A percentile compares a stretch with the other conserved stretches of the same genome.
These are phyloP conservation scores for Candida tropicalis DNA, from an alignment of 1,139 yeast species.

Conservation along the genomic window DNA sequence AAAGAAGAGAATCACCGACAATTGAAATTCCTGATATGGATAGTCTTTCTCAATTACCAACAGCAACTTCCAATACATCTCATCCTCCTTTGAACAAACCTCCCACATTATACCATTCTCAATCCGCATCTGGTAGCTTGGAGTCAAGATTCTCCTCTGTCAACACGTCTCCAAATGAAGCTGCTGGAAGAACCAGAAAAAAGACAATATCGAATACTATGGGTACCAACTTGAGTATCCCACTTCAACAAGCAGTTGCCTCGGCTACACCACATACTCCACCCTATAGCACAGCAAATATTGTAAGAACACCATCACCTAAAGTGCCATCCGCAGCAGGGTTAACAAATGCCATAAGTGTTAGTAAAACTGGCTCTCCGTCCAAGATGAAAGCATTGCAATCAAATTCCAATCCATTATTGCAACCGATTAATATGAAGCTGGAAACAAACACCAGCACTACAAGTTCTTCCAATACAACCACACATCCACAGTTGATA, in stretches of 20 bases:
- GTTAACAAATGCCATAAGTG: conserved; percentile 20
- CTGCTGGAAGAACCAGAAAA: conserved; percentile 32
- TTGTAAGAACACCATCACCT: conserved; percentile 47
- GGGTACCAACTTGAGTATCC: conserved; percentile 14
- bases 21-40: conserved; percentile 52
- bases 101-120: conserved; percentile 51
- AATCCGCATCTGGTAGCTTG: conserved; percentile 47
- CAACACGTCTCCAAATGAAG: conserved; percentile 19
- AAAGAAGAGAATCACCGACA: conserved; percentile 44
- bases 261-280: conserved; percentile 11
- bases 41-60: conserved; percentile 28
- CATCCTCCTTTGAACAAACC: conserved; percentile 44
- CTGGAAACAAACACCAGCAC: conserved; percentile 11
- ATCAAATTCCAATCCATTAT: conserved; percentile 46
- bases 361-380: conserved; percentile 38
- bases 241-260: conserved; percentile 13
- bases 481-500: conserved; percentile 11
- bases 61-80: conserved; percentile 15
- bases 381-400: conserved; percentile 61
- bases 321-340: conserved; percentile 34
- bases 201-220: conserved; percentile 43
- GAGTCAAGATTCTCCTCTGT: conserved; percentile 35
- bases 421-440: conserved; percentile 64
- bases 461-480: conserved; percentile 2
- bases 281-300: conserved; percentile 38